Conservation (phyloP, 116 monocot species). For the Zostera marina region DNA sequence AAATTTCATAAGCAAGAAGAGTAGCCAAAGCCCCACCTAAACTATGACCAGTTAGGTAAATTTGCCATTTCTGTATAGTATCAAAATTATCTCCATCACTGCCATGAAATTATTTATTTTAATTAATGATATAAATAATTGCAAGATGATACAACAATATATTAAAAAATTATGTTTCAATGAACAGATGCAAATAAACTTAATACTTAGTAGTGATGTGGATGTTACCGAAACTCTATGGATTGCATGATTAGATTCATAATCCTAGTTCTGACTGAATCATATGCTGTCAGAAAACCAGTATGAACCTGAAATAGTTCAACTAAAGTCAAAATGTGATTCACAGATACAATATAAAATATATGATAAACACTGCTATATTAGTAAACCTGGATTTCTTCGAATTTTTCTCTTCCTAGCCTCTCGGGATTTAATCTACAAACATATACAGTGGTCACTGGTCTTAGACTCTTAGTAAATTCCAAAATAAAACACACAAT, state of each 20-base stretch:
- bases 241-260: constrained; percentile 48
- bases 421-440: constrained; percentile 85
- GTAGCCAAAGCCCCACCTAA: constrained; percentile 96
- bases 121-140: constrained; percentile 4
- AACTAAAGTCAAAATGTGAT: background rate
- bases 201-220: background rate
- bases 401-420: constrained; percentile 55
- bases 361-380: background rate
- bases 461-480: background rate
- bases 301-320: constrained; percentile 52
- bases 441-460: background rate
- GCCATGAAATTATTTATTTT: constrained; percentile 6
- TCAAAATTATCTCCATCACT: constrained; percentile 26
- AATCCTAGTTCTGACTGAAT: constrained; percentile 75
- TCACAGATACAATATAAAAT: constrained; percentile 14
- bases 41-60: constrained; percentile 92
- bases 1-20: constrained; percentile 82
- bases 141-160: background rate
- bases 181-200: too few relatives aligned
- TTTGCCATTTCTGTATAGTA: constrained; percentile 41
- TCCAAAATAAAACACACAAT: background rate
- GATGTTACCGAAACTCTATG: constrained; percentile 41
- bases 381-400: constrained; percentile 60
- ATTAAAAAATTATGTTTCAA: too few relatives aligned
- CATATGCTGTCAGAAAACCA: constrained; percentile 90